Percentiles rank a stretch among this genome's conserved stretches.
These are phyloP conservation scores for Lodderomyces parapsilosis DNA, from an alignment of 1,139 yeast genomes.

Conservation along the genomic window DNA sequence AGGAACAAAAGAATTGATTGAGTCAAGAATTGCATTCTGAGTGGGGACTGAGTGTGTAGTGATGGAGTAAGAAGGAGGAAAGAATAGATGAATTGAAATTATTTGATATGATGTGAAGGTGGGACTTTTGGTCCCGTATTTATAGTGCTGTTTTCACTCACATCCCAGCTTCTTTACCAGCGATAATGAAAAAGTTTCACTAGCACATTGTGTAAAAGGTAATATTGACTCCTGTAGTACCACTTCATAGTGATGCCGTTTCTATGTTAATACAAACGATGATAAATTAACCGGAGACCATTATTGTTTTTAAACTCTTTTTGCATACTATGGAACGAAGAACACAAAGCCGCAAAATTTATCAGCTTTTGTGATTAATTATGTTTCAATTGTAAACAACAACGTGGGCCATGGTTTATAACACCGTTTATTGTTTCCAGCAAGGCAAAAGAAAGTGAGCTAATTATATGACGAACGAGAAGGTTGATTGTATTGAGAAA, in stretches of 20 bases:
- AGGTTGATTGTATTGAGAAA: no score
- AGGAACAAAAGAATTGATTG: constrained; percentile 10
- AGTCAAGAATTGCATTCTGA: constrained; percentile 14
- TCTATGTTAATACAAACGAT: not conserved
- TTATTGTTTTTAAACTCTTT: not conserved
- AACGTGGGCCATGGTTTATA: not conserved
- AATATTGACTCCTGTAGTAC: not conserved
- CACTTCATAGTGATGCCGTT: not conserved
- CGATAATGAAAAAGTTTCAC: no score
- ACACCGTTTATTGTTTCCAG: not conserved
- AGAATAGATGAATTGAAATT: not conserved
- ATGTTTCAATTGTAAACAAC: not conserved
- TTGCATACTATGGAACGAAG: not conserved
- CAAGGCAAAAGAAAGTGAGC: not conserved
- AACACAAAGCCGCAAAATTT: constrained; percentile 1
- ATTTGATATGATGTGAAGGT: not conserved
- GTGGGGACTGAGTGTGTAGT: not conserved
- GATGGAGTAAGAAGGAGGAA: not conserved
- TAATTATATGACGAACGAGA: no score
- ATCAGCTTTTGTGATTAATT: not conserved
- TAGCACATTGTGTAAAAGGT: not conserved
- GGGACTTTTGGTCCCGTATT: not conserved
- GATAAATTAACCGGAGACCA: not conserved
- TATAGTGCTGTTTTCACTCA: no score
- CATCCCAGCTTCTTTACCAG: no score